Base-by-base conservation (phyloP, 352 stramenopile species). In the Globisporangium solare region DNA sequence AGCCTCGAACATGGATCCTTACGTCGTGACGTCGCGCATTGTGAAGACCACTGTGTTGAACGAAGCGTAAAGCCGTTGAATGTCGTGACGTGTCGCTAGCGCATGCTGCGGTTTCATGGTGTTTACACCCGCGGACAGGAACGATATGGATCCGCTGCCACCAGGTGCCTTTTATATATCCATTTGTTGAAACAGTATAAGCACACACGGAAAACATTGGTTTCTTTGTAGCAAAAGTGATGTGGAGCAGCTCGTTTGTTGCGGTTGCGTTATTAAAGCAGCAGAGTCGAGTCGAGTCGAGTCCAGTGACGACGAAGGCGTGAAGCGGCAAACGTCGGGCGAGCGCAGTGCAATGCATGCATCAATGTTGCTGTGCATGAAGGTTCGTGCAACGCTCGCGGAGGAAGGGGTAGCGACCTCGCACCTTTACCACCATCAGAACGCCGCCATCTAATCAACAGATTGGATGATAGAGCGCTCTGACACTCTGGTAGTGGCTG, bases 1-100 rank as follows among this genome's bases (percentile, higher is more conserved):
- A 39, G 87, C 94, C 45, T 99, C 96, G 68, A 99, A 99, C 84
- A 96, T 97, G 80, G 97, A 99, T 84, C 97, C 97, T 54, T 99
- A 99, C 79, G 76, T 98, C 50, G 97, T 99, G 14, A 99, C 93
- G 8, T 67, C 82, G 64, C 97, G 97, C 74, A 98, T 99, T 66
- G 93, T 99, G 82, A 88, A 97, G 73, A 99, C 95, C 51, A 98
- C 96, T 54, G 88, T 97, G 55, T 63, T 93, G 14, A 70, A 91
- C 61, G 80, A 93, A 62, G 74, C 39, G 3, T 43, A 43, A 43
- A 43, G 2, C 18, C 39, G 39, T 43, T 43, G 10, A 43, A 43
- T 43, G 39, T 43, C 10, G 39, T 43, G 39, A n/a, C 39, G 39
- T 43, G 39, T 43, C 39, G 7, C 13, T 35, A 35, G 27, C 27